These are phyloP conservation scores for Stephanodiscus minutulus DNA, from an alignment of 108 stramenopile genomes.

Conservation along the genomic window DNA sequence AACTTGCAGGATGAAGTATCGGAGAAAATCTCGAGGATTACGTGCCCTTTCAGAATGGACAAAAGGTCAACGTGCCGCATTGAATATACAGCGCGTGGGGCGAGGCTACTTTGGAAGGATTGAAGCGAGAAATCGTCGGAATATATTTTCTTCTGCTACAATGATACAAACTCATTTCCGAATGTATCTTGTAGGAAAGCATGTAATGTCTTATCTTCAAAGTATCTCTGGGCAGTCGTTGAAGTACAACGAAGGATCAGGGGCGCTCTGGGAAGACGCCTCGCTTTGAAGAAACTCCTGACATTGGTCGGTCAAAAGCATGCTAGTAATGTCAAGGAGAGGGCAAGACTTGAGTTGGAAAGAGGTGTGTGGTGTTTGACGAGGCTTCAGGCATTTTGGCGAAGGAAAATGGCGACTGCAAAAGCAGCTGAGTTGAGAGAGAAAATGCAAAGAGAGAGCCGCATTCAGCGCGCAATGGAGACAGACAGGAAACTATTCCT, in stretches of 20 bases:
- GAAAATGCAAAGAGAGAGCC: slow-evolving; percentile 25
- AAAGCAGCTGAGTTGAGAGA: slow-evolving; percentile 8
- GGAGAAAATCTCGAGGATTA: slow-evolving; percentile 15
- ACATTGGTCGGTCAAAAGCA: slow-evolving; percentile 27
- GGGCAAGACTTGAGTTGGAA: slow-evolving; percentile 16
- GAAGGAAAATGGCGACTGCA: slow-evolving; percentile 18
- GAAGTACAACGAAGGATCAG: slow-evolving; percentile 29
- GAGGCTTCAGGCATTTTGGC: slow-evolving; percentile 23
- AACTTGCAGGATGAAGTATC: slow-evolving; percentile 1
- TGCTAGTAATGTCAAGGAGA: slow-evolving; percentile 24
- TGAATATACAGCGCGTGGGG: slow-evolving; percentile 23
- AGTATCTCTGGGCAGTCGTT: slow-evolving; percentile 19
- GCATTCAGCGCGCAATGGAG: slow-evolving; percentile 38
- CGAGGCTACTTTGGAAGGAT: slow-evolving; percentile 29
- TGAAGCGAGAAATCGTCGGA: slow-evolving; percentile 3
- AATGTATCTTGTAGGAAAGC: slow-evolving; percentile 21
- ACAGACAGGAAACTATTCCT: slow-evolving; percentile 23
- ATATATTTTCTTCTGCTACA: slow-evolving; percentile 14
- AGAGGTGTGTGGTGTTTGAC: slow-evolving; percentile 23
- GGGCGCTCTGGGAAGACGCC: slow-evolving; percentile 30
- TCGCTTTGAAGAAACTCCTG: slow-evolving; percentile 34
- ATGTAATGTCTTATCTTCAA: background rate
- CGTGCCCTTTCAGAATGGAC: slow-evolving; percentile 16
- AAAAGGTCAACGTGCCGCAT: slow-evolving; percentile 6
- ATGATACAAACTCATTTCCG: slow-evolving; percentile 28